phyloP scores from a whole-genome alignment of 2,329 filamentous ascomycete species.

The Epichloe sylvatica region DNA sequence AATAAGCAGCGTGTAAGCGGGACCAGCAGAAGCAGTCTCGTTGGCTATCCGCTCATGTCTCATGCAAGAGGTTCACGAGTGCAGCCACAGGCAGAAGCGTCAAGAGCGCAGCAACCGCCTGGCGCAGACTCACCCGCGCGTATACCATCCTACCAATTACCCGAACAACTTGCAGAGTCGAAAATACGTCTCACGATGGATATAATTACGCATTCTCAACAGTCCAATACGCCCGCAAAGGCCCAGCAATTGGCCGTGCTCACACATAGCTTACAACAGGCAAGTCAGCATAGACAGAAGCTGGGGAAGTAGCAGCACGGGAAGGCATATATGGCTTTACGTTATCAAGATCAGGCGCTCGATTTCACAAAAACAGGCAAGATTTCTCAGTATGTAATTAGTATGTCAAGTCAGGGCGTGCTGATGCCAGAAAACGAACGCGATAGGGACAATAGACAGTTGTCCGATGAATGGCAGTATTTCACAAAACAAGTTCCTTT shows the following conservation, averaged over 20 bases:
- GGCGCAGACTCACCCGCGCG: background rate
- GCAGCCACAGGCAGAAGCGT: background rate
- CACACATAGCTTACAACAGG: background rate
- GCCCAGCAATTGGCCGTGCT: background rate
- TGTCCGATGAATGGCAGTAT: no score
- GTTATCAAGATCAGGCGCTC: no score
- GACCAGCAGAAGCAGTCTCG: background rate
- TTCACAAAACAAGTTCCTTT: no score
- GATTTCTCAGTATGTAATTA: background rate
- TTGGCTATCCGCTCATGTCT: background rate
- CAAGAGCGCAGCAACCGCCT: background rate
- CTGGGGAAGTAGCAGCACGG: background rate
- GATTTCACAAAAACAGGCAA: no score
- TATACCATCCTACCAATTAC: background rate
- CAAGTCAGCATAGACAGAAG: background rate
- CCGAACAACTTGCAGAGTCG: background rate
- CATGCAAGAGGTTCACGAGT: background rate
- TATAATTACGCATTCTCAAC: background rate
- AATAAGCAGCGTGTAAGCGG: background rate
- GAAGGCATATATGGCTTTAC: background rate
- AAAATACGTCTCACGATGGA: slow-evolving; percentile 3
- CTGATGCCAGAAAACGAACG: no score
- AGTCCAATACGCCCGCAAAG: background rate
- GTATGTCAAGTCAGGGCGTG: no score
- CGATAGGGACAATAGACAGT: no score